phyloP scores from a whole-genome alignment of 306 rosid species.

The Quercus gilva region DNA sequence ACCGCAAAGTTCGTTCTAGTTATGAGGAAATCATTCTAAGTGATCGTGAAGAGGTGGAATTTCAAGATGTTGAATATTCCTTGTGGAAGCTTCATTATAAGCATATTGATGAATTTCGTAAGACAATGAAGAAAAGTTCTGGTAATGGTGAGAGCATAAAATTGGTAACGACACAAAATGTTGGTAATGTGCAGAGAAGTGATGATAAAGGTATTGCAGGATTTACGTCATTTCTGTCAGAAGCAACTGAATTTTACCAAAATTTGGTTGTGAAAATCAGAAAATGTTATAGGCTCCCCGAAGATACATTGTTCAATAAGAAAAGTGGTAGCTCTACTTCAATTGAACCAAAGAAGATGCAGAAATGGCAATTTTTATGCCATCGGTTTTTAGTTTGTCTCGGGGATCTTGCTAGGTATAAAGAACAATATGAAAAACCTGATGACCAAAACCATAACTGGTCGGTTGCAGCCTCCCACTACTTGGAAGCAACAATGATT shows the following conservation, averaged over 20 bases:
- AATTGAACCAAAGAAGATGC: slow-evolving; percentile 48
- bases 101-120: slow-evolving; percentile 93
- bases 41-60: slow-evolving; percentile 45
- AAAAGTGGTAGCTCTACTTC: slow-evolving; percentile 31
- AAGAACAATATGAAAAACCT: slow-evolving; percentile 69
- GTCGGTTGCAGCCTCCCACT: slow-evolving; percentile 87
- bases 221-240: slow-evolving; percentile 68
- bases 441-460: slow-evolving; percentile 58
- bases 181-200: slow-evolving; percentile 22
- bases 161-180: slow-evolving; percentile 26
- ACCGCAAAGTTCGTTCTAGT: slow-evolving; percentile 53
- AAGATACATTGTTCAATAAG: slow-evolving; percentile 47
- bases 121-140: slow-evolving; percentile 60
- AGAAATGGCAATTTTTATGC: slow-evolving; percentile 70
- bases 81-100: slow-evolving; percentile 96
- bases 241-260: slow-evolving; percentile 77
- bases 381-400: slow-evolving; percentile 93
- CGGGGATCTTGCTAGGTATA: slow-evolving; percentile 92
- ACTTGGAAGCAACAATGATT: slow-evolving; percentile 80
- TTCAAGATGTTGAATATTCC: slow-evolving; percentile 90
- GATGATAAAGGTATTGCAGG: slow-evolving; percentile 32
- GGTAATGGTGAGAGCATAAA: slow-evolving; percentile 35
- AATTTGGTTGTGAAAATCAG: slow-evolving; percentile 60
- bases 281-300: slow-evolving; percentile 48
- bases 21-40: slow-evolving; percentile 62